Base-by-base conservation (phyloP, 192 early-diverging fungal genomes). In the Chytriomyces sp. region DNA sequence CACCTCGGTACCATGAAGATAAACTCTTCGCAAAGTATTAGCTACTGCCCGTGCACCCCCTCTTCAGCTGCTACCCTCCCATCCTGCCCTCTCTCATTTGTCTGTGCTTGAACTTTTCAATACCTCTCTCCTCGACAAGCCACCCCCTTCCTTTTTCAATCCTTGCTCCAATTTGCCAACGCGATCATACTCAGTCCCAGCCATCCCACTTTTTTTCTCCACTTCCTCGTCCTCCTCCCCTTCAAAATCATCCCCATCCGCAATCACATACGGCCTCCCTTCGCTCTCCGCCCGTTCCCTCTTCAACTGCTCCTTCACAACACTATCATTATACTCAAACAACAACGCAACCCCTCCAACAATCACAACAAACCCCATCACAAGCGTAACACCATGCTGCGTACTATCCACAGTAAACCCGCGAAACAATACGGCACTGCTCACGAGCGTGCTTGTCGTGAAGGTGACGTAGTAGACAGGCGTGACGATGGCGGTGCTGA, bases 391-490 rank as follows among this genome's bases (percentile, higher is more conserved):
- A 6, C 74, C 77, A 23, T 47, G 48, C 2, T 59, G 50, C 8
- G 68, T n/a, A 20, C 6, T 59, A 43, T 71, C 24, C 20, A 84
- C 72, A 13, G 76, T 72, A 64, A 91, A 91, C 57, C 88, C 91
- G 44, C 87, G 86, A 61, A 90, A 92, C n/a, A 92, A 76, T n/a
- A 92, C 88, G 0, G 88, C 88, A 16, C 90, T 91, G 5, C 83
- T 83, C 6, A 88, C 67, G 23, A 92, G 76, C 1, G 91, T 91
- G 8, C 84, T 74, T 63, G 88, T 86, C 2, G 91, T 90, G 75
- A 92, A 92, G 35, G 84, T 82, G 18, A 92, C 91, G 76, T 92
- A 92, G 76, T 91, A 90, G 0, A 92, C 84, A 0, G 91, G 91
- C 5, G 89, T 91, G 44, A 92, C 90, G 67, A 91, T 83, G n/a